Evolutionary conservation across 352 stramenopile species (phyloP).

Genomic region (Globisporangium spiculum): DNA sequence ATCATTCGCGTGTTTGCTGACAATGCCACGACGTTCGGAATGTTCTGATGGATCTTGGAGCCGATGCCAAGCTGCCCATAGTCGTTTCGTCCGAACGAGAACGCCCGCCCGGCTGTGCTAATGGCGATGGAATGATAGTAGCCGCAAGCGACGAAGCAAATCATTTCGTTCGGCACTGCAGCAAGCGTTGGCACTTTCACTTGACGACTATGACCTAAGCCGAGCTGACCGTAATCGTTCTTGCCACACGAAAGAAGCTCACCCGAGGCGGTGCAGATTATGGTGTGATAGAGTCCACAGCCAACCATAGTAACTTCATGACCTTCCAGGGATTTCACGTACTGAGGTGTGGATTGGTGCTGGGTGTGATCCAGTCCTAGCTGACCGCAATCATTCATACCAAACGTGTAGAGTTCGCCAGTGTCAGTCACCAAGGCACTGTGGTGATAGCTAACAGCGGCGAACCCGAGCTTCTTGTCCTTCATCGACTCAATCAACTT

Average conservation of each 20-base stretch:
- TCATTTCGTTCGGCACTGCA: conserved; percentile 59
- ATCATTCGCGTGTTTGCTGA: conserved; percentile 71
- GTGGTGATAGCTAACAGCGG: conserved; percentile 85
- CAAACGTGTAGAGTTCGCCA: conserved; percentile 84
- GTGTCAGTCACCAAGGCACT: conserved; percentile 71
- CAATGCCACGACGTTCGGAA: conserved; percentile 62
- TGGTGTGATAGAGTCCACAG: conserved; percentile 84
- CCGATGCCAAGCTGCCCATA: conserved; percentile 86
- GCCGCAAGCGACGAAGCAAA: conserved; percentile 80
- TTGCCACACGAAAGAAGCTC: conserved; percentile 82
- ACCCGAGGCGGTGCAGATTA: conserved; percentile 65
- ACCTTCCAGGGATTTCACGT: conserved; percentile 73
- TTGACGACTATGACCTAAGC: conserved; percentile 72
- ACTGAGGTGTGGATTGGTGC: conserved; percentile 65
- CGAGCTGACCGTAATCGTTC: conserved; percentile 87
- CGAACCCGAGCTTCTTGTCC: conserved; percentile 77
- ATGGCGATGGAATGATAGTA: conserved; percentile 87
- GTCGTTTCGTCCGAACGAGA: conserved; percentile 85
- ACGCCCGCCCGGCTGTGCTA: conserved; percentile 56
- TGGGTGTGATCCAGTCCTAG: conserved; percentile 81
- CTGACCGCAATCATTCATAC: conserved; percentile 89
- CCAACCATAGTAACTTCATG: conserved; percentile 74
- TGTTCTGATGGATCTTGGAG: conserved; percentile 81
- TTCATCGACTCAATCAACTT: conserved; percentile 85
- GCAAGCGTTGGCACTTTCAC: conserved; percentile 68